Evolutionary conservation across 306 rosid genomes (phyloP).

Genomic region (Citrullus amarus): DNA sequence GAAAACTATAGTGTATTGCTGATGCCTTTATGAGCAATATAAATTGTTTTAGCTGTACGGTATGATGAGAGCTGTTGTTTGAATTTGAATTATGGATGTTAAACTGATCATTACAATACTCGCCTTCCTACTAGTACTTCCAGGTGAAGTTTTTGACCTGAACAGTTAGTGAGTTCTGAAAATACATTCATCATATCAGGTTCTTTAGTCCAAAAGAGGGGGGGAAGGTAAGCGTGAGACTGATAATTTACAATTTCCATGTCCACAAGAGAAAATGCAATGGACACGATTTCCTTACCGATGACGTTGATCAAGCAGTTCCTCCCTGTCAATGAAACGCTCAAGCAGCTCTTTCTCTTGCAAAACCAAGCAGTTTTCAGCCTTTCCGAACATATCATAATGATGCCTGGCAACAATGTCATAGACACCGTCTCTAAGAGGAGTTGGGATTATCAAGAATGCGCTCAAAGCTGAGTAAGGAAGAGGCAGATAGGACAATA

Average conservation of each 20-base stretch:
- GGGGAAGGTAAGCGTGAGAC: neutral
- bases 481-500: conserved; percentile 55
- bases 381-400: conserved; percentile 53
- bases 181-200: neutral
- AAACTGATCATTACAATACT: neutral
- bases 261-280: neutral
- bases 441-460: conserved; percentile 44
- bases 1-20: neutral
- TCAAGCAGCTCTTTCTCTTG: conserved; percentile 54
- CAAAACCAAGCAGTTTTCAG: conserved; percentile 51
- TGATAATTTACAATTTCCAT: neutral
- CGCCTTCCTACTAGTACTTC: neutral
- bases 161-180: neutral
- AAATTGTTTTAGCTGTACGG: neutral
- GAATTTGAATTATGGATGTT: neutral
- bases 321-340: conserved; percentile 80
- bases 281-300: neutral
- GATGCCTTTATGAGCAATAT: neutral
- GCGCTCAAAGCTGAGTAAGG: conserved; percentile 58
- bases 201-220: neutral
- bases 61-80: neutral
- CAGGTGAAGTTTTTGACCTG: neutral
- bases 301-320: conserved; percentile 23
- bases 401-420: conserved; percentile 47
- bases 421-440: conserved; percentile 48